Conservation (phyloP, 257 asterid genomes). For the Ligustrum vulgare region DNA sequence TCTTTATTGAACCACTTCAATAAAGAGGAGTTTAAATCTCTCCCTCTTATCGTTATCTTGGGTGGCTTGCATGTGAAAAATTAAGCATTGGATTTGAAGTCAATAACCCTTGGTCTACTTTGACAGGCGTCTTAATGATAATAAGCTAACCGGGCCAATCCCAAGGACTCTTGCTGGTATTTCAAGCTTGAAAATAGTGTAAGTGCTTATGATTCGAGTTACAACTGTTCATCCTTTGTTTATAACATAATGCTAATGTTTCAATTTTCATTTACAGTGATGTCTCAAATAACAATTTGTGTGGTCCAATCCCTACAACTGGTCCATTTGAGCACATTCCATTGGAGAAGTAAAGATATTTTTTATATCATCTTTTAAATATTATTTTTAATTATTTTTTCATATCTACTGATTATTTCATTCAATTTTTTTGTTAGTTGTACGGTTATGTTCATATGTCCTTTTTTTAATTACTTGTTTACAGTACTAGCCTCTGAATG, state of each 20-base stretch:
- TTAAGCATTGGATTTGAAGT: conserved; percentile 12
- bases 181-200: conserved; percentile 82
- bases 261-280: conserved; percentile 55
- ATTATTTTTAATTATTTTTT: background rate
- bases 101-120: conserved; percentile 20
- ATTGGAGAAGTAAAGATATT: conserved; percentile 70
- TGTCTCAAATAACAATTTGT: conserved; percentile 78
- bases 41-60: background rate
- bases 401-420: background rate
- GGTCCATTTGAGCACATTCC: conserved; percentile 96
- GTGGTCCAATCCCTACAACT: conserved; percentile 82
- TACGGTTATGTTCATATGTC: background rate
- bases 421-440: background rate
- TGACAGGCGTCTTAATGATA: conserved; percentile 76
- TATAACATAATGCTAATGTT: background rate
- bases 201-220: conserved; percentile 40
- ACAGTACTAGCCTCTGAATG: background rate
- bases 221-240: background rate
- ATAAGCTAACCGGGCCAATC: conserved; percentile 61
- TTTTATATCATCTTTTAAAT: background rate
- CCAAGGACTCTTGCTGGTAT: conserved; percentile 57
- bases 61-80: background rate
- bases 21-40: background rate
- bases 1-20: background rate
- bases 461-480: background rate